phyloP scores from a whole-genome alignment of 495 filamentous ascomycete genomes.

The Penicillium angulare region DNA sequence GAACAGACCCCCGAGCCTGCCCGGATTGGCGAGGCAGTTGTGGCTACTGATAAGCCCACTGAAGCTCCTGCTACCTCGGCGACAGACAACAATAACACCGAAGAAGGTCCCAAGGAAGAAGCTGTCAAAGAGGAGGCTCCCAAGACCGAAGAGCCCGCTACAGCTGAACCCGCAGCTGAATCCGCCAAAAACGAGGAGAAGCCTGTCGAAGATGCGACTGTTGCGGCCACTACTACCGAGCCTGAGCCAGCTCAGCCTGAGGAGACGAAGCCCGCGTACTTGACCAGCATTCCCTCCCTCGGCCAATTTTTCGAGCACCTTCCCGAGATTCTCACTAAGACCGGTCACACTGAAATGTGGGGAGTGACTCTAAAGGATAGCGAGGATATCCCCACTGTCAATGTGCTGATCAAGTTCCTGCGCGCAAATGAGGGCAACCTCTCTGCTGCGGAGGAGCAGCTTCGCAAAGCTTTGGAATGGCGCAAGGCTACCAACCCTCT shows the following conservation, averaged over 20 bases:
- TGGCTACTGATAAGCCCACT: constrained; percentile 14
- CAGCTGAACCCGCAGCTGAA: constrained; percentile 11
- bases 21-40: constrained; percentile 14
- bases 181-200: no score
- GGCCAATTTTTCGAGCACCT: constrained; percentile 39
- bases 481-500: constrained; percentile 61
- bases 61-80: constrained; percentile 14
- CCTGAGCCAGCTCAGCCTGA: constrained; percentile 17
- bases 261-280: constrained; percentile 30
- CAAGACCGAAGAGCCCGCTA: constrained; percentile 10
- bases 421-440: constrained; percentile 80
- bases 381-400: constrained; percentile 65
- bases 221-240: constrained; percentile 8
- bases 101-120: constrained; percentile 2
- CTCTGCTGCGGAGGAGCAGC: constrained; percentile 67
- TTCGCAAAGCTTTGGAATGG: constrained; percentile 77
- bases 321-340: constrained; percentile 43
- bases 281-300: constrained; percentile 38
- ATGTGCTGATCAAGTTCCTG: constrained; percentile 87
- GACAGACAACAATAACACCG: constrained; percentile 13
- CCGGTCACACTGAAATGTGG: constrained; percentile 71
- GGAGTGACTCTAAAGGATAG: constrained; percentile 60
- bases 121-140: no score
- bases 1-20: constrained; percentile 19
- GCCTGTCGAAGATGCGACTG: constrained; percentile 9